These are phyloP conservation scores for Polymyxa betae DNA, from an alignment of 208 protist genomes.

Conservation along the genomic window DNA sequence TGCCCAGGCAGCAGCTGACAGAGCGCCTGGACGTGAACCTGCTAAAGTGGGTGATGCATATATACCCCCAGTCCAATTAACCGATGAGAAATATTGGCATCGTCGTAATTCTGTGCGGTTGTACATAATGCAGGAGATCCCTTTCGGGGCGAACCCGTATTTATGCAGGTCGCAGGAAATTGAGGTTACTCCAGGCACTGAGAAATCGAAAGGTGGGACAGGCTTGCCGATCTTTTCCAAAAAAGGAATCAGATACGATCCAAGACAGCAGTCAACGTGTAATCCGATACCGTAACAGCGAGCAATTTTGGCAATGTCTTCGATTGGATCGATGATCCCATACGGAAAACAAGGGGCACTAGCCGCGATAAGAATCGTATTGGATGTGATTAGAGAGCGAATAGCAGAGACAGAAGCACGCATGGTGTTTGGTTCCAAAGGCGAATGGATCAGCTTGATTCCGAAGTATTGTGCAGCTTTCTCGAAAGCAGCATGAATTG, in stretches of 20 bases:
- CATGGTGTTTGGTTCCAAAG: slow-evolving; percentile 78
- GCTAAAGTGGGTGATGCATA: slow-evolving; percentile 94
- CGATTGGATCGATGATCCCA: slow-evolving; percentile 81
- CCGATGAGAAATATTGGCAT: slow-evolving; percentile 89
- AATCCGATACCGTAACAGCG: slow-evolving; percentile 84
- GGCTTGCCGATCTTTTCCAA: slow-evolving; percentile 80
- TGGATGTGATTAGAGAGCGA: slow-evolving; percentile 72
- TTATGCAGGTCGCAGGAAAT: slow-evolving; percentile 99
- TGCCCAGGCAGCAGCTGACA: slow-evolving; percentile 93
- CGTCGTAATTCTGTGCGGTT: slow-evolving; percentile 77
- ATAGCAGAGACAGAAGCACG: slow-evolving; percentile 76
- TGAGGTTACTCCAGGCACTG: slow-evolving; percentile 90
- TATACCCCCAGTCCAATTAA: slow-evolving; percentile 95
- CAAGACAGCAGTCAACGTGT: slow-evolving; percentile 97
- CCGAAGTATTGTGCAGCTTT: slow-evolving; percentile 94
- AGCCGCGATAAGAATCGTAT: slow-evolving; percentile 86
- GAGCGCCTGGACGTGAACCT: slow-evolving; percentile 86
- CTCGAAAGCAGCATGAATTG: slow-evolving; percentile 94
- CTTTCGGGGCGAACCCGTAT: slow-evolving; percentile 97
- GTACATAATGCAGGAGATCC: slow-evolving; percentile 93
- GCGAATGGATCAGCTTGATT: slow-evolving; percentile 89
- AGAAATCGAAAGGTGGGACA: slow-evolving; percentile 65
- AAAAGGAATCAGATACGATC: slow-evolving; percentile 95
- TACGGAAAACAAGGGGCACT: slow-evolving; percentile 92
- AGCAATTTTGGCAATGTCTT: slow-evolving; percentile 82